Evolutionary conservation across 129 eudicot genomes (phyloP), one percentile per base, ranked within the genome.

Genomic region (Escallonia herrerae): DNA sequence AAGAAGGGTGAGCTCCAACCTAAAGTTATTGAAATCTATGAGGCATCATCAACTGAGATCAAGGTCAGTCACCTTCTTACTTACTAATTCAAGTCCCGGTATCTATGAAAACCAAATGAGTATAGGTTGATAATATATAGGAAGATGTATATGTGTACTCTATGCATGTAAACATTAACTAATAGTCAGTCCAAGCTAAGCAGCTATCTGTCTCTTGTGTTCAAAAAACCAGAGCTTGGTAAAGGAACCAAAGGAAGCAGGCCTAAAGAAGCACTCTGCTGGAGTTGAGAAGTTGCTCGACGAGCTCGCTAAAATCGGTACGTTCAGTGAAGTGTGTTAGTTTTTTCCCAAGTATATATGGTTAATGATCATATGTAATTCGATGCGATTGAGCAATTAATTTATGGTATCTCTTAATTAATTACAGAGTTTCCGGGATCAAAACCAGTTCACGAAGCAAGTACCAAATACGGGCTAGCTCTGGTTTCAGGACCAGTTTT

Each of bases 281-380:
- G 85, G 73, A 8, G 93, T 90, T 43, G 93, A 82, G 68, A 84
- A 80, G 71, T 84, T 90, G 81, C 86, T 90, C 7, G 94, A 84
- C 50, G 93, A 87, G 72, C 95, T 90, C 61, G 78, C 86, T 51
- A 87, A 85, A 81, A 80, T 87, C 60, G 97, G 97, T 90, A 86
- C 5, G 71, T n/a, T n/a, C n/a, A n/a, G n/a, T n/a, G n/a, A n/a
- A n/a, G n/a, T n/a, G n/a, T n/a, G n/a, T 7, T 63, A 10, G 38
- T 49, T 1, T 7, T 1, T n/a, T n/a, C 5, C 41, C 14, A 59
- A 4, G 41, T 8, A n/a, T 3, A 40, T 4, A 8, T 40, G 11
- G 8, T 4, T 59, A 10, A 8, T 8, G 37, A 39, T 51, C 6
- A 55, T 40, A 40, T 40, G 40, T 40, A 57, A 5, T 22, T 22